A percentile compares a stretch with the other conserved stretches of the same genome.
Evolutionary conservation across 768 basidiomycete species (phyloP).

Genomic region (Saitozyma sp.): DNA sequence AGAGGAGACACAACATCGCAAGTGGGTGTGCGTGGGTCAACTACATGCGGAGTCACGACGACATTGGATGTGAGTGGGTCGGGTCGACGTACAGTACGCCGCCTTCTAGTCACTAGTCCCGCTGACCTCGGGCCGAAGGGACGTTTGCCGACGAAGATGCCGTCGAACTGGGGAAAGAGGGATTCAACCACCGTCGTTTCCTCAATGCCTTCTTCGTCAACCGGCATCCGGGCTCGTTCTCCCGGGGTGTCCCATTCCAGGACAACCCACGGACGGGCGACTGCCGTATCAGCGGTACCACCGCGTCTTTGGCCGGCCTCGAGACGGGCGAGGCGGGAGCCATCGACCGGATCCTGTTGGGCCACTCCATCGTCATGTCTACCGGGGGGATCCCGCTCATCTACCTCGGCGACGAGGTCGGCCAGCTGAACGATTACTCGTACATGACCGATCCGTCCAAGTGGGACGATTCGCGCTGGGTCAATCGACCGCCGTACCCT

Average conservation of each 20-base stretch:
- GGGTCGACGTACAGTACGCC: no score
- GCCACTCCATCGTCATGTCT: slow-evolving; percentile 13
- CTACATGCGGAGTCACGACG: slow-evolving; percentile 15
- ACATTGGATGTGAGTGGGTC: slow-evolving; percentile 13
- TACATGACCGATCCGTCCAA: slow-evolving; percentile 12
- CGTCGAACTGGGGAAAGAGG: slow-evolving; percentile 13
- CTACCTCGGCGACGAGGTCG: slow-evolving; percentile 17
- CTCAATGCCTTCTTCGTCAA: slow-evolving; percentile 19
- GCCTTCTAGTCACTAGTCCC: not conserved
- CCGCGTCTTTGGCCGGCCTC: slow-evolving; percentile 9
- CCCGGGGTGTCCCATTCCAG: slow-evolving; percentile 17
- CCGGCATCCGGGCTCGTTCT: slow-evolving; percentile 12
- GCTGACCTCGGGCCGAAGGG: slow-evolving; percentile 6
- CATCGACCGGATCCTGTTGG: slow-evolving; percentile 13
- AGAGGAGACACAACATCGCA: slow-evolving; percentile 9
- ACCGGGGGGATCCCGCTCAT: slow-evolving; percentile 11
- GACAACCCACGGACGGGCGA: slow-evolving; percentile 15
- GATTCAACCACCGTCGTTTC: slow-evolving; percentile 12
- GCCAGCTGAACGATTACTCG: slow-evolving; percentile 13
- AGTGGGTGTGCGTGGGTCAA: slow-evolving; percentile 13
- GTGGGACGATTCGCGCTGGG: slow-evolving; percentile 14
- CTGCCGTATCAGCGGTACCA: slow-evolving; percentile 15
- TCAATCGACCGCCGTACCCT: slow-evolving; percentile 9
- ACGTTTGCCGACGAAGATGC: slow-evolving; percentile 16
- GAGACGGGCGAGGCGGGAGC: slow-evolving; percentile 13